A percentile compares a stretch with the other conserved stretches of the same genome.
Conservation (phyloP, 257 asterid species). For the Ajuga chamaepitys region DNA sequence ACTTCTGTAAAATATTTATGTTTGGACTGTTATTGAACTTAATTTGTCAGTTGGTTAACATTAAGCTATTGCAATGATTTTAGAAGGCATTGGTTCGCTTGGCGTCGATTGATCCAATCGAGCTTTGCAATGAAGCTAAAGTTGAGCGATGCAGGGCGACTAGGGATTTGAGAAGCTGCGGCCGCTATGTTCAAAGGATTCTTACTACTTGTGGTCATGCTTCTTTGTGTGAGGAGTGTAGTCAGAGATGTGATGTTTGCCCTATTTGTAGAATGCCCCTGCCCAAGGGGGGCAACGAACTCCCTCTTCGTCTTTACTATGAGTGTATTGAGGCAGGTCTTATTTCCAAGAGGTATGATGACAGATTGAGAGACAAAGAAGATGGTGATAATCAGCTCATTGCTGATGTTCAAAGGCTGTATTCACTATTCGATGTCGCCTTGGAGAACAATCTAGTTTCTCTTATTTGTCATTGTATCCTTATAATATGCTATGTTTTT, state of each 20-base stretch:
- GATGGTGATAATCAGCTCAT: conserved; percentile 45
- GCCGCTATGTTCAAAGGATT: conserved; percentile 69
- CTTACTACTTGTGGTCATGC: conserved; percentile 79
- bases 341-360: conserved; percentile 73
- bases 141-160: conserved; percentile 88
- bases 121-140: conserved; percentile 90
- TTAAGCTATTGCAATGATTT: conserved; percentile 20
- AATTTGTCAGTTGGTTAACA: conserved; percentile 7
- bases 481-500: conserved; percentile 1
- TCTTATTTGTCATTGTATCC: conserved; percentile 98
- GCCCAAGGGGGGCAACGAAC: conserved; percentile 47
- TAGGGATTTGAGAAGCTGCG: conserved; percentile 93
- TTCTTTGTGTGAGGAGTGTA: conserved; percentile 90
- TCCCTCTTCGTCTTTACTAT: conserved; percentile 75
- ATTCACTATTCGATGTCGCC: conserved; percentile 76
- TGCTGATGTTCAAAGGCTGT: conserved; percentile 77
- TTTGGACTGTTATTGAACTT: not conserved
- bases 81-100: conserved; percentile 64
- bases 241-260: conserved; percentile 85
- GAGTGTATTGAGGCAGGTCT: conserved; percentile 89
- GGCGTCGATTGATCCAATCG: conserved; percentile 80
- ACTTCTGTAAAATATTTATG: not conserved
- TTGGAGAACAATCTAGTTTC: conserved; percentile 82
- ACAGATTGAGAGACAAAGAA: conserved; percentile 61
- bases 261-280: conserved; percentile 75